A percentile compares a stretch with the other conserved stretches of the same genome.
Evolutionary conservation across 805 yeast genomes (phyloP).

Genomic region (Torulaspora indica): DNA sequence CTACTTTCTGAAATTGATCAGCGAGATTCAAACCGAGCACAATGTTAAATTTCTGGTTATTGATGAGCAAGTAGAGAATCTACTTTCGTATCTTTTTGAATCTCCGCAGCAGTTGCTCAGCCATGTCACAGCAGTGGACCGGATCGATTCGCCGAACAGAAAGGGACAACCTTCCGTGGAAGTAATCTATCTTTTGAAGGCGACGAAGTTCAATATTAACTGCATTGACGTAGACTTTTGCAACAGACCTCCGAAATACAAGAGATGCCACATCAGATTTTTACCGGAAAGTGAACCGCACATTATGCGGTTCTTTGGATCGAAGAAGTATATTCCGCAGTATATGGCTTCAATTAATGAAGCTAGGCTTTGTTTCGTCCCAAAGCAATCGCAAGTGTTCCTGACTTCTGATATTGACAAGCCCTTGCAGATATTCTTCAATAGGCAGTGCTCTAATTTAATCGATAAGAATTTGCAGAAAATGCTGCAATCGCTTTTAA

Average conservation of each 20-base stretch:
- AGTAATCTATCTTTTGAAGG: conserved; percentile 76
- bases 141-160: conserved; percentile 53
- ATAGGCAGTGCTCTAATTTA: conserved; percentile 54
- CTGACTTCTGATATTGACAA: conserved; percentile 54
- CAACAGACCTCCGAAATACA: conserved; percentile 64
- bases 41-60: conserved; percentile 50
- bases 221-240: conserved; percentile 75
- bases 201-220: conserved; percentile 59
- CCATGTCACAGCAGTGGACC: conserved; percentile 59
- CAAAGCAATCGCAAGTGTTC: conserved; percentile 68
- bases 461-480: conserved; percentile 53
- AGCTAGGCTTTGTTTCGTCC: conserved; percentile 49
- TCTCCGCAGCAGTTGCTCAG: conserved; percentile 43
- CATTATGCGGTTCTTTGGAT: conserved; percentile 29
- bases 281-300: conserved; percentile 51
- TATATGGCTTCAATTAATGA: conserved; percentile 36
- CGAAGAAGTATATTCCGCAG: conserved; percentile 31
- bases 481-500: conserved; percentile 62
- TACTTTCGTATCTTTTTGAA: conserved; percentile 44
- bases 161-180: conserved; percentile 61
- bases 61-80: conserved; percentile 50
- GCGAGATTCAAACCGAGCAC: conserved; percentile 41
- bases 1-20: conserved; percentile 37
- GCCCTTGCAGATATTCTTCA: conserved; percentile 71
- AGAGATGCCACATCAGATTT: conserved; percentile 66